Base-by-base conservation (phyloP, 371 early-diverging fungal genomes). In the Amoeboaphelidium protococcarum region DNA sequence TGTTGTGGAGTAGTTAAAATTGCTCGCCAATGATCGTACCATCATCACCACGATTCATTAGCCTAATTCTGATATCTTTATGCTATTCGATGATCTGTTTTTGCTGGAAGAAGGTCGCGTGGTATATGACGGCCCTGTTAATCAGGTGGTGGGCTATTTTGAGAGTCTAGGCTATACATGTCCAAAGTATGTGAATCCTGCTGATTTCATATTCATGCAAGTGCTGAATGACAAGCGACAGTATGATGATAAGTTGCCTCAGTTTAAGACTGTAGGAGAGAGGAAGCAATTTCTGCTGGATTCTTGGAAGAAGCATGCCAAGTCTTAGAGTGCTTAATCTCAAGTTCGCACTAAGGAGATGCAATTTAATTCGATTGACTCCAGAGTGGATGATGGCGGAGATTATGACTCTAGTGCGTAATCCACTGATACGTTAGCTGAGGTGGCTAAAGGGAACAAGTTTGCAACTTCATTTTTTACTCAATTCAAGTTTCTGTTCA, bases 61-160 rank as follows among this genome's bases (percentile, higher is more conserved):
- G 42, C 54, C 54, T 22, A 26, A 47, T 16, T 42, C 48, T 21
- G 50, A 37, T 3, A 25, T 59, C 23, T 46, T 59, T 27, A 44
- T 46, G 23, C 40, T 56, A 26, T 59, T 63, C 52, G 58, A 58
- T 45, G 49, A 55, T 25, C 22, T 59, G 13, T 21, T 57, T 13
- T 49, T 58, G 23, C 47, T 63, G 22, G 22, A 42, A 22, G 37
- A 44, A 3, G 53, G 54, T 23, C 41, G 45, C 3, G 23, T 57
- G 12, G 44, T 63, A 13, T 63, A 56, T 47, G 26, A 24, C 23
- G 62, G 62, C 1, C 48, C 52, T 10, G 21, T 26, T 21, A 21
- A 49, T n/a, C 3, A 47, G 10, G 13, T 40, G 12, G 23, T 46
- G 10, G 3, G 4, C 26, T 25, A 46, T 21, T 46, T 46, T n/a